phyloP scores from a whole-genome alignment of 257 asterid species.

The Lycium barbarum region DNA sequence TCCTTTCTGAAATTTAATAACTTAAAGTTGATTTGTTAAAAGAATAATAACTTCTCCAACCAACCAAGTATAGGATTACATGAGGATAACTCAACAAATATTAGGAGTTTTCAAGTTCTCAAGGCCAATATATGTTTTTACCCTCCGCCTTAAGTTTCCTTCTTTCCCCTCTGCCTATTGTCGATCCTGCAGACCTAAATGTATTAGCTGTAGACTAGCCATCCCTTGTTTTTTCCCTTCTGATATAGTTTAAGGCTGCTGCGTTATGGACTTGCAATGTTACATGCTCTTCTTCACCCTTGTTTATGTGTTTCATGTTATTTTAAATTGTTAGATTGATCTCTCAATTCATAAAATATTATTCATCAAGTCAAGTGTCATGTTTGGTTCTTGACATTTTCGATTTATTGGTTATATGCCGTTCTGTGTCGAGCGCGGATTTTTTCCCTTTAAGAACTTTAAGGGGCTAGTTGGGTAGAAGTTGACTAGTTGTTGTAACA shows the following conservation, averaged over 20 bases:
- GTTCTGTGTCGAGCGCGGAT: neutral
- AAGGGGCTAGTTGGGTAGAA: constrained; percentile 4
- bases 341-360: constrained; percentile 11
- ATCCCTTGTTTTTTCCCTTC: neutral
- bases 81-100: neutral
- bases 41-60: neutral
- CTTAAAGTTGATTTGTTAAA: neutral
- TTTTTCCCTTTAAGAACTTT: neutral
- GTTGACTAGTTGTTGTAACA: neutral
- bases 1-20: neutral
- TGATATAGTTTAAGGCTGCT: constrained; percentile 15
- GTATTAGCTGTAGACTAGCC: neutral
- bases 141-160: neutral
- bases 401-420: constrained; percentile 12
- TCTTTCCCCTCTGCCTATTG: constrained; percentile 11
- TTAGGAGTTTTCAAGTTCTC: neutral
- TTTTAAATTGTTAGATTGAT: constrained; percentile 14
- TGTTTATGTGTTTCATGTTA: constrained; percentile 3
- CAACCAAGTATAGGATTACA: constrained; percentile 5
- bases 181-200: neutral
- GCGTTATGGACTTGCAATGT: neutral
- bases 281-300: constrained; percentile 14
- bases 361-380: constrained; percentile 14
- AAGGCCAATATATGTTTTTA: neutral
- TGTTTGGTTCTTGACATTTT: constrained; percentile 6